These are phyloP conservation scores for Phytophthora uliginosa DNA, from an alignment of 352 stramenopile species.

Conservation along the genomic window DNA sequence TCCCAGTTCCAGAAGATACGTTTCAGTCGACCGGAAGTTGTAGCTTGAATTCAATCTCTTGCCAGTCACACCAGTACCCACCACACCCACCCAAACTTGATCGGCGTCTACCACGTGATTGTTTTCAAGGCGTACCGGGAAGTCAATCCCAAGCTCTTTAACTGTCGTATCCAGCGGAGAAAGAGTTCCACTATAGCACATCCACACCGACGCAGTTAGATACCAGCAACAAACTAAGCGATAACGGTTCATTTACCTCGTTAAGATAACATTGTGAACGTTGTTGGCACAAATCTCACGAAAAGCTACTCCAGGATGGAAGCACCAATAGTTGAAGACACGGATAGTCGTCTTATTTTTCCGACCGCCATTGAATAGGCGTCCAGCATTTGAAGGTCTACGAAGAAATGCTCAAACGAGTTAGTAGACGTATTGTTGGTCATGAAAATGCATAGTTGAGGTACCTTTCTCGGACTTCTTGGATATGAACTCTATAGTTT, in stretches of 20 bases:
- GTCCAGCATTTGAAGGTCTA: constrained; percentile 50
- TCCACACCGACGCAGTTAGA: constrained; percentile 12
- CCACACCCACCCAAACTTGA: constrained; percentile 93
- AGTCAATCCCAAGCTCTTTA: constrained; percentile 97
- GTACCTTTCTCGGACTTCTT: constrained; percentile 88
- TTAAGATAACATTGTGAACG: constrained; percentile 91
- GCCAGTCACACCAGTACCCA: constrained; percentile 94
- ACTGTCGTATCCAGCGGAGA: constrained; percentile 97
- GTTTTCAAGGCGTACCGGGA: constrained; percentile 98
- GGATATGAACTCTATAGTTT: constrained; percentile 91
- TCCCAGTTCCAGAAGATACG: constrained; percentile 97
- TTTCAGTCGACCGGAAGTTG: constrained; percentile 92
- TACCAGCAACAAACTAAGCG: neutral
- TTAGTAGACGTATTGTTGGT: constrained; percentile 2
- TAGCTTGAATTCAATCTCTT: constrained; percentile 97
- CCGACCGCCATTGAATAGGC: constrained; percentile 59
- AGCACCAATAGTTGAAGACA: constrained; percentile 99
- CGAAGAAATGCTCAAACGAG: neutral
- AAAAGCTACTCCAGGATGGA: constrained; percentile 97
- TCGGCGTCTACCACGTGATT: constrained; percentile 96
- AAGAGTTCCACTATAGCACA: constrained; percentile 94
- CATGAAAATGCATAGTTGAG: constrained; percentile 34
- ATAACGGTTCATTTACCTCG: constrained; percentile 57
- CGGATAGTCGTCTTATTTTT: constrained; percentile 73
- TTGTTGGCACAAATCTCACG: constrained; percentile 95